Percentiles rank a stretch among this genome's conserved stretches.
Conservation (phyloP, 2,329 filamentous ascomycete species). For the Teratosphaeriaceae sp. region DNA sequence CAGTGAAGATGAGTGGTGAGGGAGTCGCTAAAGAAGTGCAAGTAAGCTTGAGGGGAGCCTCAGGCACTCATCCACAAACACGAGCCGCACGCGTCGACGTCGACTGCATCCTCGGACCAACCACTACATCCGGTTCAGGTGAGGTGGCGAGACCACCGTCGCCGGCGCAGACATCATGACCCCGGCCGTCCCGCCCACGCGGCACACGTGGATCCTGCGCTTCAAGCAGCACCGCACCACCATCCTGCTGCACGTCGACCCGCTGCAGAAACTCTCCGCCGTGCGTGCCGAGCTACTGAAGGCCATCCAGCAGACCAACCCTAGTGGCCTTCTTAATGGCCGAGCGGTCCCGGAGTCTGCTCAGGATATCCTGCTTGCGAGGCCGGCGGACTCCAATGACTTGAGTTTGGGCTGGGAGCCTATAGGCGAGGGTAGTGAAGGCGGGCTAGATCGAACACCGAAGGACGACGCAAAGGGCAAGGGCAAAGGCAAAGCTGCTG, state of each 20-base stretch:
- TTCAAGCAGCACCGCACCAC: slow-evolving; percentile 42
- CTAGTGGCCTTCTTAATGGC: slow-evolving; percentile 28
- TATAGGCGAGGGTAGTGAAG: slow-evolving; percentile 21
- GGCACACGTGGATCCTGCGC: slow-evolving; percentile 36
- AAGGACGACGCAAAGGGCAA: slow-evolving; percentile 30
- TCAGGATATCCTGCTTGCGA: slow-evolving; percentile 36
- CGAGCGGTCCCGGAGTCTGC: slow-evolving; percentile 33
- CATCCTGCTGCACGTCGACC: slow-evolving; percentile 40
- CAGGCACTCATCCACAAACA: no score
- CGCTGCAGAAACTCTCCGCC: slow-evolving; percentile 33
- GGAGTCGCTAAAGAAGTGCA: no score
- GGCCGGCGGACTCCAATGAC: slow-evolving; percentile 35
- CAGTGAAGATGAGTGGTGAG: no score
- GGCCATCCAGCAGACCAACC: slow-evolving; percentile 34
- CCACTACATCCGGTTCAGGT: no score
- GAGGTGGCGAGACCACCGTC: no score
- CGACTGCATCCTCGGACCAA: no score
- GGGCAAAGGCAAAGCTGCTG: slow-evolving; percentile 33
- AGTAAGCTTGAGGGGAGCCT: no score
- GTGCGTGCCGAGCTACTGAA: slow-evolving; percentile 37
- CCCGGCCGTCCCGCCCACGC: slow-evolving; percentile 20
- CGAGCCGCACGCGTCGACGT: no score
- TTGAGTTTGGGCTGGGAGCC: slow-evolving; percentile 34
- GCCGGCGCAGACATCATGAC: slow-evolving; percentile 13
- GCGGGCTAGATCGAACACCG: slow-evolving; percentile 14